These are phyloP conservation scores for Ceratobasidium sp. DNA, from an alignment of 1,284 basidiomycete species.

Conservation along the genomic window DNA sequence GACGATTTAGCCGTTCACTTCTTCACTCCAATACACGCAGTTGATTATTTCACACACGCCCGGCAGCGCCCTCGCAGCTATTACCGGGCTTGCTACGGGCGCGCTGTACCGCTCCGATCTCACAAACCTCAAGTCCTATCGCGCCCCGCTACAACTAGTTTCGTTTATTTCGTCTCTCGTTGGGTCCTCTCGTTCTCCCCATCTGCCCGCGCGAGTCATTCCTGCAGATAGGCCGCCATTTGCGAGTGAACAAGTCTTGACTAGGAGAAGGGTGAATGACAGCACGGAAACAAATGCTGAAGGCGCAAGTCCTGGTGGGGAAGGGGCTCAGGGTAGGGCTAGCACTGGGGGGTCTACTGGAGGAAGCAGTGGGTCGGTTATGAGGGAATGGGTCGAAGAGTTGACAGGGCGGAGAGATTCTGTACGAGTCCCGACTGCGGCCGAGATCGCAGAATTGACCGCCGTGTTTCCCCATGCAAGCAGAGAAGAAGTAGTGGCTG, in stretches of 20 bases:
- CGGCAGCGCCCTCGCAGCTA: conserved; percentile 70
- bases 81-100: conserved; percentile 77
- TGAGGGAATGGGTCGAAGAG: conserved; percentile 87
- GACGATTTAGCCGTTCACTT: conserved; percentile 1
- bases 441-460: conserved; percentile 79
- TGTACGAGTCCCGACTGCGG: conserved; percentile 74
- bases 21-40: conserved; percentile 58
- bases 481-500: conserved; percentile 79
- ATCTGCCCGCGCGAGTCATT: conserved; percentile 70
- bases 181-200: conserved; percentile 69
- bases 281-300: conserved; percentile 18
- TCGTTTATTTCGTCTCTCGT: conserved; percentile 71
- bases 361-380: conserved; percentile 63
- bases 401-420: conserved; percentile 74
- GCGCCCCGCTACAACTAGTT: conserved; percentile 69
- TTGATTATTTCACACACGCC: conserved; percentile 77
- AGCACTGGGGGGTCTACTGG: conserved; percentile 20
- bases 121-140: conserved; percentile 78
- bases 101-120: conserved; percentile 85
- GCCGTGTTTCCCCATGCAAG: conserved; percentile 87
- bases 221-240: conserved; percentile 61
- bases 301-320: conserved; percentile 2
- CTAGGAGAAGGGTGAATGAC: conserved; percentile 23
- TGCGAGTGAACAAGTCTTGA: conserved; percentile 35
- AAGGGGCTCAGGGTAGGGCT: background rate